phyloP scores from a whole-genome alignment of 371 early-diverging fungal genomes.

The Circinella minor region DNA sequence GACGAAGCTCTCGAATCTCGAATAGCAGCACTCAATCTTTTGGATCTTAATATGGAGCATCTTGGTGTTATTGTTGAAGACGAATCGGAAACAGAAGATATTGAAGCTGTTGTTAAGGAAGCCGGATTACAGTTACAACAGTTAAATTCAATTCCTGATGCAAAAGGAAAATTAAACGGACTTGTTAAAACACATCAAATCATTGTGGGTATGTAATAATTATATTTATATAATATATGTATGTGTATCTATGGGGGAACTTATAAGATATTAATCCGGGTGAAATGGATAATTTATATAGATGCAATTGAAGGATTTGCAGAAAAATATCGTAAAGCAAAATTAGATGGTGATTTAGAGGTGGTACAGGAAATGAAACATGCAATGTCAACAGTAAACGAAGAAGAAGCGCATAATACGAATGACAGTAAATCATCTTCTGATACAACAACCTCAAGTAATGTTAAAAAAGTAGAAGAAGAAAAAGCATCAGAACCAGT shows the following conservation, averaged over 20 bases:
- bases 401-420: constrained; percentile 9
- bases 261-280: too few species aligned
- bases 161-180: constrained; percentile 53
- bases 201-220: constrained; percentile 42
- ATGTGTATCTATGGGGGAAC: neutral
- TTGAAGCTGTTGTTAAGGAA: constrained; percentile 45
- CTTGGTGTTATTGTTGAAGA: constrained; percentile 58
- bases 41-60: constrained; percentile 62
- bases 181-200: constrained; percentile 55
- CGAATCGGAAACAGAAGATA: constrained; percentile 39
- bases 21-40: constrained; percentile 70
- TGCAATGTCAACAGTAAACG: constrained; percentile 30
- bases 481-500: neutral
- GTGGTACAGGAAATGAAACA: constrained; percentile 38
- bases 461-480: neutral
- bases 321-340: constrained; percentile 22
- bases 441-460: neutral
- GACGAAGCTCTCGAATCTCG: constrained; percentile 72
- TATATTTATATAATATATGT: neutral
- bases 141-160: constrained; percentile 44
- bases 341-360: constrained; percentile 19
- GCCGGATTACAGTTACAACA: constrained; percentile 57
- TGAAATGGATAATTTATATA: neutral
- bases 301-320: constrained; percentile 33
- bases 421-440: neutral